phyloP scores from a whole-genome alignment of 1,284 basidiomycete genomes.

The Cryptococcus sp. region DNA sequence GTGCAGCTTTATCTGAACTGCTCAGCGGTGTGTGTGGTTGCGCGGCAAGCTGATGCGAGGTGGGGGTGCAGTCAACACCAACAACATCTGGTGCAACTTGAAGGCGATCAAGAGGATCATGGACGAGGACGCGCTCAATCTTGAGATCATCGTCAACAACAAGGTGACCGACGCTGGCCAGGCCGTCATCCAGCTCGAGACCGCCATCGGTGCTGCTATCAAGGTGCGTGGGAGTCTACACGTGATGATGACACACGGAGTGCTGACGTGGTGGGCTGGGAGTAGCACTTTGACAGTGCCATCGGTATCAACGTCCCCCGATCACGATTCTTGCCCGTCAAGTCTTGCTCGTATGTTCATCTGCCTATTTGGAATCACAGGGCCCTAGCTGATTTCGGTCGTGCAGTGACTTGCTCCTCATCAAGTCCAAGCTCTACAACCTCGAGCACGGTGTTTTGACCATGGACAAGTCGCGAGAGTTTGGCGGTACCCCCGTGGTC shows the following conservation, averaged over 20 bases:
- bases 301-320: constrained; percentile 98
- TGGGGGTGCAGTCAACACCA: constrained; percentile 57
- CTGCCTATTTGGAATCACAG: constrained; percentile 58
- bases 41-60: background rate
- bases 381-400: constrained; percentile 71
- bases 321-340: constrained; percentile 89
- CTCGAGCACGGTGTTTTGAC: constrained; percentile 91
- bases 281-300: constrained; percentile 56
- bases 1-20: background rate
- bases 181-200: constrained; percentile 89
- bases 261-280: background rate
- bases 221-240: constrained; percentile 53
- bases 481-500: constrained; percentile 91
- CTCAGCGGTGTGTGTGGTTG: background rate
- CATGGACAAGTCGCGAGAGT: constrained; percentile 85
- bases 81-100: constrained; percentile 91
- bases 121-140: constrained; percentile 73
- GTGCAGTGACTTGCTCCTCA: constrained; percentile 77
- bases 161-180: constrained; percentile 84
- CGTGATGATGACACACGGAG: too few species aligned
- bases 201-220: constrained; percentile 95
- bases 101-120: constrained; percentile 90
- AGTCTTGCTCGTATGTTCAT: constrained; percentile 62
- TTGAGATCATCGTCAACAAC: constrained; percentile 88
- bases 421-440: constrained; percentile 96